Evolutionary conservation across 345 rosid genomes (phyloP), one percentile per base, ranked within the genome.

Genomic region (Conringia planisiliqua): DNA sequence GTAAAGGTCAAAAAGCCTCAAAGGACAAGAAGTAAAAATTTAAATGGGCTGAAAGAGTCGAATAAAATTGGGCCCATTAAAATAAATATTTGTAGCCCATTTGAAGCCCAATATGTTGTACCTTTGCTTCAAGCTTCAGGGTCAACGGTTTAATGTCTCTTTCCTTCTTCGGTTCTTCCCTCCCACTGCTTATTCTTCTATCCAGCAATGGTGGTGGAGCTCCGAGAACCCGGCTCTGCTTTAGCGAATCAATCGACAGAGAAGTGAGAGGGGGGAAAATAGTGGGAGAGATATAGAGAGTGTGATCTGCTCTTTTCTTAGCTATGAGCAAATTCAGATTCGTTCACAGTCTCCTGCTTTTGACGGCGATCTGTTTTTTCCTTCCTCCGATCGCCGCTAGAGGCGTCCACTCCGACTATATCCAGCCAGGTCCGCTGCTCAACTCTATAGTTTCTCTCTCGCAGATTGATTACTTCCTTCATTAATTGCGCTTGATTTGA

Each of bases 341-440:
- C 47, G 13, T 47, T 22, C 17, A 63, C 26, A 26, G 6, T 38
- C 36, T 73, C 22, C 51, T 73, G 18, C 4, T 72, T 55, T 67
- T 73, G 22, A 14, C 66, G 38, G 59, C 72, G 81, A 78, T 71
- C 35, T 68, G 71, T 36, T 32, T 65, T 51, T 61, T 79, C 48
- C 38, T 65, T 39, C 76, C 79, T 6, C 51, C 66, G 57, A 69
- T 64, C 54, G 79, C 70, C 26, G 82, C 83, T 47, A 77, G 90
- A 72, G 90, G 91, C 55, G 86, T 82, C 59, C 62, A 63, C 29
- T 71, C 64, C 52, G 35, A 71, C 56, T 73, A 76, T 56, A 39
- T 81, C 44, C 72, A 74, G 29, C 68, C 82, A 79, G 91, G 91
- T 81, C 17, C 50, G 47, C 62, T 46, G 68, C 24, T 40, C 0